Base-by-base conservation (phyloP, 495 filamentous ascomycete species). In the Penicilliopsis zonata region DNA sequence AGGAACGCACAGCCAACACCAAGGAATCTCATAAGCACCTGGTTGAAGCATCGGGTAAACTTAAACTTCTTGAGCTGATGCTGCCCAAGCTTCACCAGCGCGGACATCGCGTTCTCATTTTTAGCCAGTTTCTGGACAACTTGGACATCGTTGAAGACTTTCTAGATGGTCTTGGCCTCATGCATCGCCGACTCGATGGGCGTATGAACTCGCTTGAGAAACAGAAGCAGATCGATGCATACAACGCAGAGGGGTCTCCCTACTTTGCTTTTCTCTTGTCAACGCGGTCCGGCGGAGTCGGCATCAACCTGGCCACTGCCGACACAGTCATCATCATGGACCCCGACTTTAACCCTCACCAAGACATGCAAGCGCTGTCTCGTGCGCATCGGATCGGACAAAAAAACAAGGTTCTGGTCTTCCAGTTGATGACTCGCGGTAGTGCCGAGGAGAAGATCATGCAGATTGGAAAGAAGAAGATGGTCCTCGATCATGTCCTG, bases 291-390 rank as follows among this genome's bases (percentile, higher is more conserved):
- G 90, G 90, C 22, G 90, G 90, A 31, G 88, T 96, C 2, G 90
- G 90, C 10, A 99, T 99, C 61, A 99, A 99, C 46, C 71, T 99
- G 28, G 90, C 92, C 0, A 93, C 85, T 18, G 90, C 90, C 2
- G 90, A 99, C 46, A 99, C 92, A 0, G 90, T 99, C 39, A 95
- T 99, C 33, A 94, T 99, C 30, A 76, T 95, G 42, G 90, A 99
- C 47, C 92, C 90, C 0, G 90, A 99, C 46, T 96, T 94, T 61
- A 99, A 99, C 42, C 90, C 90, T 0, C 90, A 96, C 44, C 90
- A 96, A 51, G 90, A 99, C 47, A 84, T 96, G 40, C 90, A 99
- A 54, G 90, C 90, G 0, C 59, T 96, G 4, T 93, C 86, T 5
- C 78, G 90, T 38, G 92, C 88, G 14, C 90, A 99, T 53, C 76